Evolutionary conservation across 2,329 filamentous ascomycete genomes (phyloP), one percentile per base, ranked within the genome.

Genomic region (Ceratocystis colombiana): DNA sequence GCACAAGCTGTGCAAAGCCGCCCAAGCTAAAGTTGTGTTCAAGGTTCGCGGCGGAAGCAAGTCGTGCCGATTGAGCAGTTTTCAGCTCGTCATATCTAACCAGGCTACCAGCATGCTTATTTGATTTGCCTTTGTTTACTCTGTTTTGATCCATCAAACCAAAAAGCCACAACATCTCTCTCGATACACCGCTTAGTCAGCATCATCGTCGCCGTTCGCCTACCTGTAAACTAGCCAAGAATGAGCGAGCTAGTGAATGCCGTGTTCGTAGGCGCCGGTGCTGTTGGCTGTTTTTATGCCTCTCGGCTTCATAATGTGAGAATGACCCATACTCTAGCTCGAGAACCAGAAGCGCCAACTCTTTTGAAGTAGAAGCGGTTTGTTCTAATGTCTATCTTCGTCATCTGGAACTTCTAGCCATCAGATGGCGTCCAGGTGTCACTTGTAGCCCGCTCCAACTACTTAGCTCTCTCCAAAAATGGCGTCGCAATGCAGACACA

Each of bases 401-500:
- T 28, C 25, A 7, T 25, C 20, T 44, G 61, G 6, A 15, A 2
- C 46, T 2, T 48, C 22, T 67, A 82, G 80, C 80, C 80, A 7
- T 71, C 73, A 15, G 74, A 78, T 66, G 79, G 82, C 66, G 77
- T 85, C 50, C 77, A 81, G 67, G 84, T 88, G 62, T 89, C 87
- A 4, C 82, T 89, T 57, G 84, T 89, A 65, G 89, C 87, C 69
- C 83, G 88, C 62, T 89, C 87, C 50, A 90, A 90, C 76, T 90
- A 88, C 77, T 74, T 78, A 28, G 82, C 81, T 44, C 84, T 90
- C 59, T 79, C 80, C 64, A 74, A 77, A 8, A 76, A 79, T 28
- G 88, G 88, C 61, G 87, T 90, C 72, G 75, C 77, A 37, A 76
- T 91, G 45, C 79, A 82, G 63, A 89, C 87, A 3, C 84, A 81